phyloP scores from a whole-genome alignment of 768 basidiomycete genomes.

The Leucogyrophana mollusca region DNA sequence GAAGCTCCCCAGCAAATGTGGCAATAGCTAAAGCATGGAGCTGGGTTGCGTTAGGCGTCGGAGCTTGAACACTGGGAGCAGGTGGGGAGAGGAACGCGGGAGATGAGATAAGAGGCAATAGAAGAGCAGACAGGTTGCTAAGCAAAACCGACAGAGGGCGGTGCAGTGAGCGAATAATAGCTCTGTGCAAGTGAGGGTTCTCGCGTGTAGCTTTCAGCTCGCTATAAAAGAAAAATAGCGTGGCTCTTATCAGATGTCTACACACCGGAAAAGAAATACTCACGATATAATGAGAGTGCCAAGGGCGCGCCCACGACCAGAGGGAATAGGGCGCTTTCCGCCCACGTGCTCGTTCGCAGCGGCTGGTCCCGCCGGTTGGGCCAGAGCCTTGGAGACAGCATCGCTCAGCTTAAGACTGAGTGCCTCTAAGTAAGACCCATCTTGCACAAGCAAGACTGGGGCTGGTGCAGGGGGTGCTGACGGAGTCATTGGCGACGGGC shows the following conservation, averaged over 20 bases:
- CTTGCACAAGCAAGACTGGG: constrained; percentile 57
- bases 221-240: constrained; percentile 37
- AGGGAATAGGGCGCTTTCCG: constrained; percentile 72
- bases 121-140: constrained; percentile 64
- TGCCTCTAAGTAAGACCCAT: constrained; percentile 78
- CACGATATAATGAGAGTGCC: constrained; percentile 72
- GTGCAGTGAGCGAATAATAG: constrained; percentile 71
- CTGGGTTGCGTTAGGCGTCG: constrained; percentile 64
- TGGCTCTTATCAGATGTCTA: constrained; percentile 9
- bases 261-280: constrained; percentile 28
- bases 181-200: constrained; percentile 63
- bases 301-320: constrained; percentile 65
- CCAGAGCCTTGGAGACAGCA: constrained; percentile 73
- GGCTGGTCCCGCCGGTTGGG: constrained; percentile 59
- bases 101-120: constrained; percentile 67
- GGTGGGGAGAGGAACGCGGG: constrained; percentile 54
- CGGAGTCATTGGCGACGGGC: constrained; percentile 43
- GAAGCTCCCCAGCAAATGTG: constrained; percentile 70
- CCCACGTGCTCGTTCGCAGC: constrained; percentile 50
- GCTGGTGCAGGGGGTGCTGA: constrained; percentile 31
- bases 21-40: constrained; percentile 68
- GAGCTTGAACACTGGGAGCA: constrained; percentile 47
- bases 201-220: constrained; percentile 66
- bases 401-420: constrained; percentile 78
- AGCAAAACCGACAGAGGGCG: constrained; percentile 75